Base-by-base conservation (phyloP, 345 rosid species). In the Lepidium africanum region DNA sequence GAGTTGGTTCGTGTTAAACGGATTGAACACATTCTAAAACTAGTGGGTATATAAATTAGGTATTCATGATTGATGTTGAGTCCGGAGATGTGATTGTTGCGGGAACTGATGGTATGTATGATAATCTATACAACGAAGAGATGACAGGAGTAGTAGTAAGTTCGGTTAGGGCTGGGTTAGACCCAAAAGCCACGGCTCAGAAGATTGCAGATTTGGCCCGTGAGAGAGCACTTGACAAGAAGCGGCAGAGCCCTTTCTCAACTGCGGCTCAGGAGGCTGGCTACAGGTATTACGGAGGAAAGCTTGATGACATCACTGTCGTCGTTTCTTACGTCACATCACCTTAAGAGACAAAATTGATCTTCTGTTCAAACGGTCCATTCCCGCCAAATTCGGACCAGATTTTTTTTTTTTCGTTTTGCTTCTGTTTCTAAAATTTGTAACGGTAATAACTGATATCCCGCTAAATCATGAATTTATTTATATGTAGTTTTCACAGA, bases 31-130 rank as follows among this genome's bases (percentile, higher is more conserved):
- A 1, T 16, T 11, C 54, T 62, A 43, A 27, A 10, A 35, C 57
- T 40, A 7, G 38, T 37, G 33, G 19, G 13, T 21, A 19, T 42
- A 33, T 14, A 40, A 59, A 51, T 30, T 77, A 90, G 97, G 90
- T 91, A 25, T 94, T 91, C 76, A 83, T 78, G 66, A 82, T 91
- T 50, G 85, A 91, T 15, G 90, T 85, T 15, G 77, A 81, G 46
- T 81, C 80, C 2, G 96, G 99, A 33, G 99, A 94, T 78, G 96
- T 83, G 19, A 82, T 91, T 30, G 78, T 94, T 21, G 90, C 97
- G 9, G 99, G 97, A 69, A 87, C 97, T 10, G 99, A 94, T 48
- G 99, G 99, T n/a, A 52, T 94, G 61, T 91, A 87, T 63, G 97
- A 91, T 78, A 94, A 94, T 81, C 77, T 91, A 69, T 91, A 87